These are phyloP conservation scores for Hagleromyces aurorensis DNA, from an alignment of 805 yeast genomes.

Conservation along the genomic window DNA sequence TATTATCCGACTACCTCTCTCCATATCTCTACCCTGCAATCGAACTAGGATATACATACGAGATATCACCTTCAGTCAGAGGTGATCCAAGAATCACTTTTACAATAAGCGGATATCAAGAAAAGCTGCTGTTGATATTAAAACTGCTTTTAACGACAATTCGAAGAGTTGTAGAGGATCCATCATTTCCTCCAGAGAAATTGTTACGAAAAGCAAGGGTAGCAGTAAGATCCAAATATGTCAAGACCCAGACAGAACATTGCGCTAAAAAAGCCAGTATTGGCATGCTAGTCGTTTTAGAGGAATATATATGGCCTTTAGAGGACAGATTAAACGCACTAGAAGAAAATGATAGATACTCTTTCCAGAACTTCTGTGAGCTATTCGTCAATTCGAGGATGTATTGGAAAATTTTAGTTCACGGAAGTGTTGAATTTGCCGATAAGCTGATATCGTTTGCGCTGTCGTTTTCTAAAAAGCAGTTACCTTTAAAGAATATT, in stretches of 20 bases:
- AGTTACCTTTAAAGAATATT: too few relatives aligned
- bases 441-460: too few relatives aligned
- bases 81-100: conserved; percentile 48
- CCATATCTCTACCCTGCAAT: conserved; percentile 45
- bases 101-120: conserved; percentile 46
- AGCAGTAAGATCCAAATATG: conserved; percentile 40
- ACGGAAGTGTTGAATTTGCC: conserved; percentile 38
- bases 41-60: conserved; percentile 50
- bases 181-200: conserved; percentile 22
- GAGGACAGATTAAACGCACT: conserved; percentile 50
- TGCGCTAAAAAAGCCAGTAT: conserved; percentile 43
- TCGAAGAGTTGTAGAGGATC: conserved; percentile 13
- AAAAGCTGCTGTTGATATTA: conserved; percentile 34
- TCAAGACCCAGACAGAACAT: conserved; percentile 34
- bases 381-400: conserved; percentile 27
- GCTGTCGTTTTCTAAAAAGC: too few relatives aligned
- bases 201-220: conserved; percentile 42
- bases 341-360: conserved; percentile 38
- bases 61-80: conserved; percentile 43
- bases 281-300: conserved; percentile 46
- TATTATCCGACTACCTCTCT: conserved; percentile 37
- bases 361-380: conserved; percentile 28
- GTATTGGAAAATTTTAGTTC: conserved; percentile 37
- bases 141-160: conserved; percentile 30
- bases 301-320: conserved; percentile 46